phyloP scores from a whole-genome alignment of 306 rosid genomes.

The Albizia julibrissin region DNA sequence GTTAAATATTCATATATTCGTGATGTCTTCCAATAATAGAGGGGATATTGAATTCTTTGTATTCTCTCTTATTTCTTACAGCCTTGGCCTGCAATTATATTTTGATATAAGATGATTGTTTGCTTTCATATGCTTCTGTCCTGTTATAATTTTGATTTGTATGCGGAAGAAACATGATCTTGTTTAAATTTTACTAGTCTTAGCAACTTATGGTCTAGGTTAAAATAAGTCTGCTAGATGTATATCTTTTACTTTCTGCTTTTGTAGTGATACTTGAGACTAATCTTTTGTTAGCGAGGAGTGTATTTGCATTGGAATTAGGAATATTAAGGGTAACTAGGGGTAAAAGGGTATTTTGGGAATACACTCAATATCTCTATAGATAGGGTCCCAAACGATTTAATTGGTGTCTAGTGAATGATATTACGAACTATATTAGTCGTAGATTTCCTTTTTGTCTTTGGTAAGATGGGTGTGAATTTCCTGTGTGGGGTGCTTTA shows the following conservation, averaged over 20 bases:
- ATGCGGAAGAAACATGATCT: background rate
- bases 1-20: background rate
- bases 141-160: background rate
- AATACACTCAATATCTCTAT: background rate
- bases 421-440: background rate
- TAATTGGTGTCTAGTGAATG: background rate
- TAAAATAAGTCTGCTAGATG: background rate
- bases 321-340: background rate
- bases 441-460: background rate
- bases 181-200: background rate
- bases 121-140: too few relatives aligned
- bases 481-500: background rate
- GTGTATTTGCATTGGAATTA: background rate
- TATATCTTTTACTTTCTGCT: background rate
- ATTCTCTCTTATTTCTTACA: background rate
- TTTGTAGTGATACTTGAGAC: background rate
- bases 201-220: background rate
- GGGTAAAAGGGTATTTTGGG: background rate
- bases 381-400: background rate
- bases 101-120: background rate
- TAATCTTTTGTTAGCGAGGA: background rate
- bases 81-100: background rate
- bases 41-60: background rate
- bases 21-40: background rate
- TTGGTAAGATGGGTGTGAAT: slow-evolving; percentile 8